Base-by-base conservation (phyloP, 768 basidiomycete species). In the Multifurca ochricompacta region DNA sequence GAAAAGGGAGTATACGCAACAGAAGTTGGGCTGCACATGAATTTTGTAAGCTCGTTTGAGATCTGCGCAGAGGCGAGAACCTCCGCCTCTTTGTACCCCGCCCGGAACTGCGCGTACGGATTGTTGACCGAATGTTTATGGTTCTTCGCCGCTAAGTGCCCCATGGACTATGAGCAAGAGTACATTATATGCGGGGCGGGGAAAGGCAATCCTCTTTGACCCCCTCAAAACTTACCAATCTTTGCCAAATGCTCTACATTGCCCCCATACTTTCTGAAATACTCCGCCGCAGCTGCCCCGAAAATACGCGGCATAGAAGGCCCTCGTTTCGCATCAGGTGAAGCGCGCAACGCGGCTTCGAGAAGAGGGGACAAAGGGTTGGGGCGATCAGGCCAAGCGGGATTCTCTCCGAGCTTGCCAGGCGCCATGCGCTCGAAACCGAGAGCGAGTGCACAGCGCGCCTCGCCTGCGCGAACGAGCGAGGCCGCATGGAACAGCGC, bases 11-110 rank as follows among this genome's bases (percentile, higher is more conserved):
- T 13, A 27, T 32, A 21, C 54, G 41, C 46, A 48, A 54, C 53
- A 32, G 81, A 90, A 30, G 89, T 92, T 0, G 89, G 89, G 61
- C 86, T 90, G 64, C 88, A 91, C 87, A 91, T 91, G 66, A 79
- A 83, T 67, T 86, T 86, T 2, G 89, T 89, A 44, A 88, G 70
- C 60, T 87, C 78, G 42, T 79, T 82, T 39, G 76, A 85, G 65
- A 91, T 80, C 69, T 82, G 83, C 6, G 78, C 75, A 3, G 87
- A 77, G 10, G 74, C 72, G 49, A 87, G 65, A 25, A 91, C 76
- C 62, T 91, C 77, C 60, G 89, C 81, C 18, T 79, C 77, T 18
- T 74, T 81, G 84, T 86, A 89, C 4, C 85, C 85, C 62, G 83
- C 77, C 5, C 82, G 77, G 68, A 93, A 93, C 65, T 93, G 91